These are phyloP conservation scores for Lathyrus sativus DNA, from an alignment of 306 rosid species.

Conservation along the genomic window DNA sequence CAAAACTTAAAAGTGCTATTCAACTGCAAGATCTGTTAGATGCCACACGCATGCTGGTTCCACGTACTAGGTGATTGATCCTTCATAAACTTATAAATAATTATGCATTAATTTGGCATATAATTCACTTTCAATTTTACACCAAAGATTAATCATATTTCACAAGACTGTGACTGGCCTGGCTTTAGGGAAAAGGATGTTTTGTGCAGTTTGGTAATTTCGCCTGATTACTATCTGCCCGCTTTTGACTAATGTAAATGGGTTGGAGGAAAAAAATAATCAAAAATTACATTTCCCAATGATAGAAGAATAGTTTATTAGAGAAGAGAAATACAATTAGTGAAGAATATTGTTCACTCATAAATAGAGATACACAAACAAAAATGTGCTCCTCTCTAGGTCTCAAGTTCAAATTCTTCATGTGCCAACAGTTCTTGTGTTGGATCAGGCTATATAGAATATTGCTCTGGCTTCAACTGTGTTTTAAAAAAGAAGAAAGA, in stretches of 20 bases:
- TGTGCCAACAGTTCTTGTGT: no score
- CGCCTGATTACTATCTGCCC: no score
- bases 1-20: constrained; percentile 90
- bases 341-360: neutral
- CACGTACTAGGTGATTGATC: constrained; percentile 72
- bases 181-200: neutral
- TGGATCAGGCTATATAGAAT: no score
- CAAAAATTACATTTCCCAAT: neutral
- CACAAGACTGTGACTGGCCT: constrained; percentile 5
- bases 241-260: no score
- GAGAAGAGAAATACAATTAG: neutral
- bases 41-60: constrained; percentile 97
- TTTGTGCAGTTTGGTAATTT: constrained; percentile 8
- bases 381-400: no score
- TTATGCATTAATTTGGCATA: constrained; percentile 10
- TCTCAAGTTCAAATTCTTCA: no score
- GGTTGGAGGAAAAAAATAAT: neutral
- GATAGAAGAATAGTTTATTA: neutral
- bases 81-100: constrained; percentile 24
- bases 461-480: no score
- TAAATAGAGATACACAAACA: neutral
- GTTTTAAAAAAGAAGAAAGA: constrained; percentile 4
- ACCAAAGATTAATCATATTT: constrained; percentile 10
- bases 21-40: constrained; percentile 96
- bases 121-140: constrained; percentile 8